Evolutionary conservation across 2,329 filamentous ascomycete species (phyloP), one percentile per base, ranked within the genome.

Genomic region (Pezicula radicicola): DNA sequence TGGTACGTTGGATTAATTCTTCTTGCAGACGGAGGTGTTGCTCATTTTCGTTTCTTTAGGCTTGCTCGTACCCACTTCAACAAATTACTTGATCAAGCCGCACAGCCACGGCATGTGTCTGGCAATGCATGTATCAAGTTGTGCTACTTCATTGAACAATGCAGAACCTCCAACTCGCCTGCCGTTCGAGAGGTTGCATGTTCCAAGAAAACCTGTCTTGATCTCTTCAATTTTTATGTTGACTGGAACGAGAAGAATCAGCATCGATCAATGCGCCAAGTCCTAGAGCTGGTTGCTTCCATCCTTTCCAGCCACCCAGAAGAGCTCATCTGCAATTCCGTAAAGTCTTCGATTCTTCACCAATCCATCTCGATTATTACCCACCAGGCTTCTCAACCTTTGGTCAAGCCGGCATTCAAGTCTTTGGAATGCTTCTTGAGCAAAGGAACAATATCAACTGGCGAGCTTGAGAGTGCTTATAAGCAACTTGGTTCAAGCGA

Each of bases 331-430:
- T 70, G 75, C 28, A 76, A 74, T 55, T 60, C 66, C 25, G 65
- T 77, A 30, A 80, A 78, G 59, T 59, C 64, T 16, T 65, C 63
- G 15, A 72, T 86, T 6, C 61, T 85, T 15, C 66, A 74, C 25
- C 77, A 72, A 5, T 74, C 85, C 6, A 62, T 88, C 15, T 77
- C 79, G 2, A 81, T 86, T 13, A 76, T 89, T 40, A 75, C 78
- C 19, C 77, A 81, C 51, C 75, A 80, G 54, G 82, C 82, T 33
- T 75, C 83, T 15, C 84, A 81, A 56, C 79, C 84, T 9, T 75
- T 85, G 48, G 83, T 84, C 39, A 90, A 90, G 65, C 87, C 87
- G 35, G 81, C 85, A 6, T 78, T 91, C 55, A 84, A 85, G 62
- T 80, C 80, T 15, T 70, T 90, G 36, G 83, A 87, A 45, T 78